Evolutionary conservation across 495 filamentous ascomycete genomes (phyloP).

Genomic region (Trichoderma orchidacearum): DNA sequence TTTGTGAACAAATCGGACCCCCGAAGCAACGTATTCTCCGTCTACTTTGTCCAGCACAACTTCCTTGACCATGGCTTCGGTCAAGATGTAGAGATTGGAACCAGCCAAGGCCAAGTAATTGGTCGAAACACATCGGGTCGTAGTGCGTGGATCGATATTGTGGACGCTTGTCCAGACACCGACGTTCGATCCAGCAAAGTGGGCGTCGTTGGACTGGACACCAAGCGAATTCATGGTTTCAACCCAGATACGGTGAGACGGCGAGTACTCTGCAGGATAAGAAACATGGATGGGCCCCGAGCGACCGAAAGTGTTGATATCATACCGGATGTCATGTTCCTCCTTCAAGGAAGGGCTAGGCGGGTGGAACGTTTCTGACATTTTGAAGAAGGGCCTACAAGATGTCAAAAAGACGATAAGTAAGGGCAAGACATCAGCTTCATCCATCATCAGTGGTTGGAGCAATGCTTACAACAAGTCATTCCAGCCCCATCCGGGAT

Average conservation of each 20-base stretch:
- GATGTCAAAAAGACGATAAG: not conserved
- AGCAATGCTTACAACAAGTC: slow-evolving; percentile 7
- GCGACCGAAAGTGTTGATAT: not conserved
- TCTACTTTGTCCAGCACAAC: not conserved
- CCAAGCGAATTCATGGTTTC: not conserved
- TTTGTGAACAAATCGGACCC: slow-evolving; percentile 5
- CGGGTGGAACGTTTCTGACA: not conserved
- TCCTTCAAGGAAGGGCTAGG: not conserved
- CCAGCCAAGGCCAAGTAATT: not conserved
- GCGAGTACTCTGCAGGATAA: not conserved
- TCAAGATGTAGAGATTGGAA: not conserved
- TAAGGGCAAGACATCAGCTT: not conserved
- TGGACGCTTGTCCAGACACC: not conserved
- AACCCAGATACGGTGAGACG: not conserved
- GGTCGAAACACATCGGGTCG: not conserved
- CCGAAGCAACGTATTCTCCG: not conserved
- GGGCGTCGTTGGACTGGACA: not conserved
- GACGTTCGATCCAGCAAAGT: not conserved
- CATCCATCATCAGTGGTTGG: not conserved
- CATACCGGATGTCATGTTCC: not conserved
- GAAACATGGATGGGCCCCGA: not conserved
- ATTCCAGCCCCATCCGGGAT: slow-evolving; percentile 18
- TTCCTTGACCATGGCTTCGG: not conserved
- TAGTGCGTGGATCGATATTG: not conserved
- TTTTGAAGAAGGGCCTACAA: not conserved